phyloP scores from a whole-genome alignment of 257 asterid species.

The Datura wrightii region DNA sequence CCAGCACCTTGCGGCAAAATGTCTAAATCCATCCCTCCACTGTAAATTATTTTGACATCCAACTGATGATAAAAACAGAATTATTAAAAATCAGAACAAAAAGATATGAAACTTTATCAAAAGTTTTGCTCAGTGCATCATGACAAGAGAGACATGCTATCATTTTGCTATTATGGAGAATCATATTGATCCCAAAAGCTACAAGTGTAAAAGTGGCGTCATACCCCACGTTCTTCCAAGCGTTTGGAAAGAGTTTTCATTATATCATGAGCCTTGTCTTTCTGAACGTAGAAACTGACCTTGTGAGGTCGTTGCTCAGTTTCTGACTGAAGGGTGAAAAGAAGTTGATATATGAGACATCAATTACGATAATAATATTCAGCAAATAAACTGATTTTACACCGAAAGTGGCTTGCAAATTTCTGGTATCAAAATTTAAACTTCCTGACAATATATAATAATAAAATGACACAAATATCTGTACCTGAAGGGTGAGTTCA shows the following conservation, averaged over 20 bases:
- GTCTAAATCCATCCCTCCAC: conserved; percentile 98
- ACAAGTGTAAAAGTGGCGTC: conserved; percentile 32
- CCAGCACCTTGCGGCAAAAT: conserved; percentile 95
- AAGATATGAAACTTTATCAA: conserved; percentile 13
- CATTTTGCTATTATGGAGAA: not conserved
- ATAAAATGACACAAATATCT: not conserved
- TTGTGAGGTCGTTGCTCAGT: conserved; percentile 96
- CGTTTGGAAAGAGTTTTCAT: conserved; percentile 58
- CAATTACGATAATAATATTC: not conserved
- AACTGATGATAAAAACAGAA: conserved; percentile 59
- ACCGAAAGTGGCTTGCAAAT: not conserved
- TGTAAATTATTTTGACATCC: conserved; percentile 92
- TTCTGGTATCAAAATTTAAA: not conserved
- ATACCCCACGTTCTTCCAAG: conserved; percentile 82
- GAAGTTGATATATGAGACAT: conserved; percentile 24
- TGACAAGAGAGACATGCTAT: not conserved
- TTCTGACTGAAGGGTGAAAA: conserved; percentile 68
- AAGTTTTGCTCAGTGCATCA: conserved; percentile 1
- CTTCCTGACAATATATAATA: not conserved
- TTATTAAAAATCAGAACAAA: conserved; percentile 27
- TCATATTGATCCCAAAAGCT: not conserved
- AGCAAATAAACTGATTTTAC: not conserved
- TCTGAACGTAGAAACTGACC: conserved; percentile 79
- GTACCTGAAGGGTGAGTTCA: conserved; percentile 90
- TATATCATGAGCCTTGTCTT: conserved; percentile 75